Percentiles rank a stretch among this genome's conserved stretches.
phyloP scores from a whole-genome alignment of 495 filamentous ascomycete species.

The Penicillium odoratum region DNA sequence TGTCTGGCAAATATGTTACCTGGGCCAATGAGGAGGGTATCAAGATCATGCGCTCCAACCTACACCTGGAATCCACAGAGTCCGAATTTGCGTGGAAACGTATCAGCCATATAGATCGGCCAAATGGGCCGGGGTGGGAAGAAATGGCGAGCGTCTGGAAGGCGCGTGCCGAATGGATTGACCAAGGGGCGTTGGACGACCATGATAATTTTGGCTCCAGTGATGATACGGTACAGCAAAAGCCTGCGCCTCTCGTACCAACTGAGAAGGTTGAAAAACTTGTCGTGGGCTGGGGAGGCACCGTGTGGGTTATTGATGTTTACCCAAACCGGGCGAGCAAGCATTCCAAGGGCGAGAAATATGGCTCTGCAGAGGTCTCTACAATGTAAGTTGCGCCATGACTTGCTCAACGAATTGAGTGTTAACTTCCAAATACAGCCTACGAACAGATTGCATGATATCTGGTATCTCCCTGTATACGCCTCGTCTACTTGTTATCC shows the following conservation, averaged over 20 bases:
- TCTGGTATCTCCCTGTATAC: slow-evolving; percentile 97
- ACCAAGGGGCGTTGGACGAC: slow-evolving; percentile 69
- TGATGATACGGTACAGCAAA: slow-evolving; percentile 27
- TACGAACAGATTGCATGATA: slow-evolving; percentile 94
- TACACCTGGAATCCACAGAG: slow-evolving; percentile 75
- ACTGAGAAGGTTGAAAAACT: slow-evolving; percentile 66
- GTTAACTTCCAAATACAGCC: slow-evolving; percentile 44
- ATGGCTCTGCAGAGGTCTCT: slow-evolving; percentile 81
- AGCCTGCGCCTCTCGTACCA: slow-evolving; percentile 23
- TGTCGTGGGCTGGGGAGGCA: slow-evolving; percentile 91
- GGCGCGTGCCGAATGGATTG: slow-evolving; percentile 86
- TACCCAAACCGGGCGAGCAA: slow-evolving; percentile 75
- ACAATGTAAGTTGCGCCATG: slow-evolving; percentile 67
- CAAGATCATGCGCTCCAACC: slow-evolving; percentile 92
- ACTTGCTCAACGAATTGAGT: not conserved
- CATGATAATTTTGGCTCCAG: slow-evolving; percentile 55
- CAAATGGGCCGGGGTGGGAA: slow-evolving; percentile 78
- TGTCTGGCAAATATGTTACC: slow-evolving; percentile 84
- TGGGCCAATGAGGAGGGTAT: slow-evolving; percentile 97
- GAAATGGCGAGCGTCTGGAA: slow-evolving; percentile 97
- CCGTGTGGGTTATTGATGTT: slow-evolving; percentile 92
- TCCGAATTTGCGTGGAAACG: slow-evolving; percentile 89
- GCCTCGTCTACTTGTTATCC: slow-evolving; percentile 81
- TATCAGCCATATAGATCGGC: slow-evolving; percentile 87
- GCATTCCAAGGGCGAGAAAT: slow-evolving; percentile 66